Evolutionary conservation across 2,329 filamentous ascomycete species (phyloP).

Genomic region (Raffaelea arxii): DNA sequence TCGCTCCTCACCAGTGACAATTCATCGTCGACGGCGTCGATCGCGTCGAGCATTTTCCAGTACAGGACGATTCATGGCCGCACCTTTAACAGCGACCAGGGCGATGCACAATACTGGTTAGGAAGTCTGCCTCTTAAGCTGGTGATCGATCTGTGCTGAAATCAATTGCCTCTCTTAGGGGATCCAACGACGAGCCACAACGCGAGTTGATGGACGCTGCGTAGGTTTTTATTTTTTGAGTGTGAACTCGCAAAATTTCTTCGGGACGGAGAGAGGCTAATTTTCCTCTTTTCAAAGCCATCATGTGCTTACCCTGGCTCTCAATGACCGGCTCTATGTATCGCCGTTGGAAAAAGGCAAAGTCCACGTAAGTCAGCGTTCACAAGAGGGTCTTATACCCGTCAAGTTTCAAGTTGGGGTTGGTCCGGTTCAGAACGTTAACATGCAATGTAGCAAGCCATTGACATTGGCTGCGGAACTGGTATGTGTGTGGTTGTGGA

Average conservation of each 20-base stretch:
- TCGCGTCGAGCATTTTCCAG: conserved; percentile 5
- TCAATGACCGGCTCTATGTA: conserved; percentile 16
- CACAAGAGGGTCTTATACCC: background rate
- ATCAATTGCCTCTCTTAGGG: conserved; percentile 6
- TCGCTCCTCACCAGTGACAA: conserved; percentile 10
- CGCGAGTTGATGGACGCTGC: conserved; percentile 21
- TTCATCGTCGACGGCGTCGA: conserved; percentile 4
- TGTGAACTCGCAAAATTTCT: too few relatives aligned
- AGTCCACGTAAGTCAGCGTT: background rate
- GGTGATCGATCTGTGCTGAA: background rate
- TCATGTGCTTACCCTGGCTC: conserved; percentile 15
- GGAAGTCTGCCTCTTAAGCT: background rate
- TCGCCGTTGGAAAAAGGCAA: conserved; percentile 15
- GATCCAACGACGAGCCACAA: conserved; percentile 21
- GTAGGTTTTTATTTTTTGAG: conserved; percentile 9
- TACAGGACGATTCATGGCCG: conserved; percentile 6
- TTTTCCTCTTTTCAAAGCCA: conserved; percentile 11
- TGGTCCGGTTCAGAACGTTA: too few relatives aligned
- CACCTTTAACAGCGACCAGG: conserved; percentile 4
- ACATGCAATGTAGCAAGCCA: conserved; percentile 17
- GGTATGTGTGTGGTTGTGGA: conserved; percentile 4
- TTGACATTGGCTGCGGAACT: conserved; percentile 46
- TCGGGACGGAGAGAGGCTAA: too few relatives aligned
- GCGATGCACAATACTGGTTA: conserved; percentile 6
- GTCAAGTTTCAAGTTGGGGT: too few relatives aligned